Evolutionary conservation across 2,329 filamentous ascomycete species (phyloP), one percentile per base, ranked within the genome.

Genomic region (Escovopsis sp.): DNA sequence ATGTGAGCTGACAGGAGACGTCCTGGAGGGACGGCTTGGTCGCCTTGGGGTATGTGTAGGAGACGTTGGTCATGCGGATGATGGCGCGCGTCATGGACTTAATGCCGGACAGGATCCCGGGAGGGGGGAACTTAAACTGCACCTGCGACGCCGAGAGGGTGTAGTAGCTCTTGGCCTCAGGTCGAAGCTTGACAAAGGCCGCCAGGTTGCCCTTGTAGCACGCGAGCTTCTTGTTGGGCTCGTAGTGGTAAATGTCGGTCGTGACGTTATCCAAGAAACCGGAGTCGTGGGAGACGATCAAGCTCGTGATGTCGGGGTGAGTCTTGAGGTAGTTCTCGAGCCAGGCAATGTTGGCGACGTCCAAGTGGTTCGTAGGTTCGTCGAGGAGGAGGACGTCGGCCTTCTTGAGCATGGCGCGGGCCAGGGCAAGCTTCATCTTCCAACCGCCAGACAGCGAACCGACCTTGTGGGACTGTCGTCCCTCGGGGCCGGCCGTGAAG

Each of bases 401-500:
- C 58, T 81, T 84, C 72, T 91, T 85, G 56, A 98, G 74, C 88
- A 98, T 96, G 49, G 91, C 91, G 55, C 91, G 79, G 41, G 91
- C 91, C 62, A 98, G 67, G 51, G 91, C 91, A 47, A 98, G 70
- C 78, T 98, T 98, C 91, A 98, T 98, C 76, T 96, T 96, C 91
- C 91, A 98, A 59, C 91, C 91, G 66, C 91, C 91, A 36, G 91
- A 96, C 33, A 98, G 68, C 18, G 89, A 95, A 53, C 91, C 91
- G 45, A 98, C 91, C 54, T 82, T 85, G 60, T 95, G 79, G 6
- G 80, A 74, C 63, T 96, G 91, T 47, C 86, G 79, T 46, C 89
- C 91, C 51, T 91, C 84, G 1, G 87, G 86, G 3, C 89, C 89
- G 47, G 84, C 66, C 19, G 85, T 93, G 67, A 98, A 98, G 36